Evolutionary conservation across 2,329 filamentous ascomycete species (phyloP), one percentile per base, ranked within the genome.

Genomic region (Salinomyces thailandicus): DNA sequence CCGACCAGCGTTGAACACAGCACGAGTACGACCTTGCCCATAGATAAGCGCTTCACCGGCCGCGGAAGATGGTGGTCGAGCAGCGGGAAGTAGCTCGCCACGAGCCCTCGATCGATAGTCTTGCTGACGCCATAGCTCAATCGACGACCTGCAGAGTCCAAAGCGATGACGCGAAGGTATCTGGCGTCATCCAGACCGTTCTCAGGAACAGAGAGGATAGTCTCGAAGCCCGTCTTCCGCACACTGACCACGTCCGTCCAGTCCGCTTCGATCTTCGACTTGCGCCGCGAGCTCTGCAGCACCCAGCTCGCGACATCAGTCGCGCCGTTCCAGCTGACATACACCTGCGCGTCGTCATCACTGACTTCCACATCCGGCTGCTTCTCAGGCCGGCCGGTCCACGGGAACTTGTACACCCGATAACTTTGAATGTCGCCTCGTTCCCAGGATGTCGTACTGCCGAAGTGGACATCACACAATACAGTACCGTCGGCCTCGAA

Each of bases 241-340:
- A 47, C 32, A 3, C 42, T 17, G 1, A 39, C 27, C 9, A 51
- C 37, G 22, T 52, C 50, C 6, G 37, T 38, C 52, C 44, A 54
- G 5, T 35, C 37, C 19, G 34, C 35, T 5, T 42, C 37, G n/a
- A 41, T 35, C 5, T 38, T 35, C 18, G 36, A 35, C 5, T 42
- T 36, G 12, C 39, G 34, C 5, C 36, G 35, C 42, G 64, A 69
- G 44, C 71, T 70, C n/a, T 66, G 69, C 44, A 74, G 67, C 3
- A 63, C 52, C 73, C 72, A 69, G 3, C 48, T 46, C 4, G 43
- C 40, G 9, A 69, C 57, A 19, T 65, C 63, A 0, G 66, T 69
- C 0, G 64, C 65, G 3, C 66, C 66, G 41, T 69, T 69, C 66
- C 66, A 69, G 5, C 64, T 71, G 1, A 73, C 69, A 49, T 72